Evolutionary conservation across 768 basidiomycete species (phyloP).

Genomic region (Leccinum incarnatum): DNA sequence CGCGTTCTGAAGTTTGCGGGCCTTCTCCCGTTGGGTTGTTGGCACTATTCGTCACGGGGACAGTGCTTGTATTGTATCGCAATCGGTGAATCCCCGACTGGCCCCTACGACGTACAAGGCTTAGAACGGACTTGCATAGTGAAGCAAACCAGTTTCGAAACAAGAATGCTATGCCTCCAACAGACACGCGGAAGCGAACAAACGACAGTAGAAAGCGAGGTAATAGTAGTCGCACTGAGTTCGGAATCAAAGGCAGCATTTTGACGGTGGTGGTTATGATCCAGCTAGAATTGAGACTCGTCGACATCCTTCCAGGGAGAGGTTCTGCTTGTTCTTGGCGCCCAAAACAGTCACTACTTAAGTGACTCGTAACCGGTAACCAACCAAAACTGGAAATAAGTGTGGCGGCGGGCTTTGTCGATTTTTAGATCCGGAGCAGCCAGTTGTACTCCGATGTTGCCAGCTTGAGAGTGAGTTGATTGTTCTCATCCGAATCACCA

Average conservation of each 20-base stretch:
- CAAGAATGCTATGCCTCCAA: background rate
- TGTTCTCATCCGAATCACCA: too few species aligned
- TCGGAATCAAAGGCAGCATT: background rate
- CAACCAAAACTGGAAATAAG: too few species aligned
- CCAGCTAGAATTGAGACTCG: too few species aligned
- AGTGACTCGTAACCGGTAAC: too few species aligned
- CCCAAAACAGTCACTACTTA: too few species aligned
- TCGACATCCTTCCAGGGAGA: too few species aligned
- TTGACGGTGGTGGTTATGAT: background rate
- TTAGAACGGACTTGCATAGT: conserved; percentile 1
- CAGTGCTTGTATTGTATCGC: background rate
- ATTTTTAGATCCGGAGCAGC: too few species aligned
- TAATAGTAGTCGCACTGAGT: background rate
- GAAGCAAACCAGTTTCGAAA: conserved; percentile 1
- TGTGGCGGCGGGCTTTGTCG: too few species aligned
- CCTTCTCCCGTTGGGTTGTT: background rate
- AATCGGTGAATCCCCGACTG: background rate
- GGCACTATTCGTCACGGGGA: background rate
- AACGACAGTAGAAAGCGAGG: background rate
- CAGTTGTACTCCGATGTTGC: too few species aligned
- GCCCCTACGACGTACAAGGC: background rate
- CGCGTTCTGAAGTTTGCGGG: background rate
- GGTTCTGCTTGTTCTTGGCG: background rate
- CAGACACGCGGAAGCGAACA: background rate
- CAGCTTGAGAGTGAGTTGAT: too few species aligned